These are phyloP conservation scores for Backusella circina DNA, from an alignment of 192 early-diverging fungal genomes.

Conservation along the genomic window DNA sequence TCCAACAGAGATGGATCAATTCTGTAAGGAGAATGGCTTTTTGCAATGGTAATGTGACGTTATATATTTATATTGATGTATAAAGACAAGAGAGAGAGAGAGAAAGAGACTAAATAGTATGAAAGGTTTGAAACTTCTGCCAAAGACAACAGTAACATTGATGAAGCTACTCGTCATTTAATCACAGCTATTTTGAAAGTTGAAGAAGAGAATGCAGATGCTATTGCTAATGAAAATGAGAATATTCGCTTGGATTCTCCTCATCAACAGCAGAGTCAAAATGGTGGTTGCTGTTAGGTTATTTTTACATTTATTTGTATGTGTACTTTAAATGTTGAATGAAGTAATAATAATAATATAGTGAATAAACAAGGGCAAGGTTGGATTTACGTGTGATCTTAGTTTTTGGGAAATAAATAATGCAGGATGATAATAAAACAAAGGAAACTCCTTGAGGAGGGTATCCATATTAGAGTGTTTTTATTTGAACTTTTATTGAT, in stretches of 20 bases:
- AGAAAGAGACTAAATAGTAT: background rate
- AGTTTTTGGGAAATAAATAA: background rate
- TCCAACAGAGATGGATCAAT: conserved; percentile 41
- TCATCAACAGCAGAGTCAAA: conserved; percentile 7
- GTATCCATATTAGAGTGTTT: background rate
- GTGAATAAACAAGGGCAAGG: no score
- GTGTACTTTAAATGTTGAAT: background rate
- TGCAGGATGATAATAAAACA: background rate
- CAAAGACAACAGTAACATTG: conserved; percentile 59
- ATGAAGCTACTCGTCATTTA: conserved; percentile 52
- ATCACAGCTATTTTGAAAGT: conserved; percentile 37
- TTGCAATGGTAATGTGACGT: conserved; percentile 53
- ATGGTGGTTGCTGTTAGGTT: conserved; percentile 1
- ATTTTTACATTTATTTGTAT: no score
- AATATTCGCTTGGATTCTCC: conserved; percentile 11
- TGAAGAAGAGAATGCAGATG: conserved; percentile 31
- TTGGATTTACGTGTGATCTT: background rate
- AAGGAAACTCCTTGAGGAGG: background rate
- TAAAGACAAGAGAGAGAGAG: no score
- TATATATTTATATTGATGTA: no score
- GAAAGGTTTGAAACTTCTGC: conserved; percentile 58
- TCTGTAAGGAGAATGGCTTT: conserved; percentile 52
- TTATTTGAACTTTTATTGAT: no score
- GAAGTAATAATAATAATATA: background rate
- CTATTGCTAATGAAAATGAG: background rate